Percentiles rank a stretch among this genome's conserved stretches.
phyloP scores from a whole-genome alignment of 192 early-diverging fungal species.

The Pilaira anomala region DNA sequence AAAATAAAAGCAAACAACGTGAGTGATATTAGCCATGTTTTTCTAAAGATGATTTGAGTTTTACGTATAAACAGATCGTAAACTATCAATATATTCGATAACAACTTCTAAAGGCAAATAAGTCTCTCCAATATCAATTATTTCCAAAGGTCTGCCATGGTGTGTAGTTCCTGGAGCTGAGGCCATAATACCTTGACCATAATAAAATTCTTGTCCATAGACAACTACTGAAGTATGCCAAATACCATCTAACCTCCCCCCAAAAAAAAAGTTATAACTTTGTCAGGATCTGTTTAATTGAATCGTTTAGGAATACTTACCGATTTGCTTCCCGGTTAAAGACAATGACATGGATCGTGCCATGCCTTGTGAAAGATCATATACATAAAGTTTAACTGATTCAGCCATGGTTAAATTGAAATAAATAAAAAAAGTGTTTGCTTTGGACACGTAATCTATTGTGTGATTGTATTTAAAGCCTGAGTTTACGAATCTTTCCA shows the following conservation, averaged over 20 bases:
- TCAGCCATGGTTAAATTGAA: conserved; percentile 2
- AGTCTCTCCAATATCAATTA: conserved; percentile 76
- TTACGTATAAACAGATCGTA: conserved; percentile 50
- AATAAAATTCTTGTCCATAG: conserved; percentile 74
- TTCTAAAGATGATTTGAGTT: not conserved
- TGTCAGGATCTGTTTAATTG: not conserved
- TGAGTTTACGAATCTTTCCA: too few species aligned
- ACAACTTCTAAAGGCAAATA: conserved; percentile 68
- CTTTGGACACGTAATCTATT: too few species aligned
- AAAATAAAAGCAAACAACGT: not conserved
- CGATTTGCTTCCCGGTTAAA: conserved; percentile 66
- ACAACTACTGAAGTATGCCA: conserved; percentile 78
- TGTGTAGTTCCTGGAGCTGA: conserved; percentile 46
- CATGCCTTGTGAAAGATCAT: conserved; percentile 72
- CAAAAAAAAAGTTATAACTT: not conserved
- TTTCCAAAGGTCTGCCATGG: conserved; percentile 66
- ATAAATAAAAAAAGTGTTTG: too few species aligned
- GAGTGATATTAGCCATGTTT: not conserved
- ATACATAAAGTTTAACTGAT: conserved; percentile 53
- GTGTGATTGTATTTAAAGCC: too few species aligned
- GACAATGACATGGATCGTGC: conserved; percentile 62
- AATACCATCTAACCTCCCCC: conserved; percentile 62
- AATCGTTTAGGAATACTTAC: conserved; percentile 27
- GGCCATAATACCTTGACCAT: conserved; percentile 71
- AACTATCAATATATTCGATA: conserved; percentile 64